These are phyloP conservation scores for Xylariaceae sp. DNA, from an alignment of 2,329 filamentous ascomycete species.

Conservation along the genomic window DNA sequence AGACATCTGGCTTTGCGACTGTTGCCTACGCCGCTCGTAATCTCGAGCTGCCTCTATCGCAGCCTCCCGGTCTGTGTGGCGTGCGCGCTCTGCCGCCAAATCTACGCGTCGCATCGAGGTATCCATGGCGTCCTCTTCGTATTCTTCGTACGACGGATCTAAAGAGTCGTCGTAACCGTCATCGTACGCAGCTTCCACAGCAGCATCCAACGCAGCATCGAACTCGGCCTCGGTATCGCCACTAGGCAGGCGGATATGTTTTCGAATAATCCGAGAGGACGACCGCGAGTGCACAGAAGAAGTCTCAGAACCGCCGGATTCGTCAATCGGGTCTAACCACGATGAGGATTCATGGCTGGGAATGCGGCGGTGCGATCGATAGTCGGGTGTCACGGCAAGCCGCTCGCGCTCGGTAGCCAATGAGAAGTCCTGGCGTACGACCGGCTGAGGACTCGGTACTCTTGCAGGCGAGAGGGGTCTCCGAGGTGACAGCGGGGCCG, in stretches of 20 bases:
- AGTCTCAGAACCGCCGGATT: constrained; percentile 73
- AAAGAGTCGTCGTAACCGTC: constrained; percentile 73
- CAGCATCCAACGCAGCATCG: constrained; percentile 87
- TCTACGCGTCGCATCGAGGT: constrained; percentile 64
- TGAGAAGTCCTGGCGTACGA: constrained; percentile 36
- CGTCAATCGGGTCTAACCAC: constrained; percentile 91
- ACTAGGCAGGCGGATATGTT: constrained; percentile 63
- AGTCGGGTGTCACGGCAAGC: constrained; percentile 19
- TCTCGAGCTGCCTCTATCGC: constrained; percentile 56
- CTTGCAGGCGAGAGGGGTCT: constrained; percentile 47
- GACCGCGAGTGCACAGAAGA: constrained; percentile 78
- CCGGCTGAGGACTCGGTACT: constrained; percentile 31
- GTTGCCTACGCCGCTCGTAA: constrained; percentile 48
- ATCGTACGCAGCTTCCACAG: constrained; percentile 93
- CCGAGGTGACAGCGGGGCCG: constrained; percentile 64
- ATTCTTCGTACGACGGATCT: constrained; percentile 40
- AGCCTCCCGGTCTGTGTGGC: constrained; percentile 67
- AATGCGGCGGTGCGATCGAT: constrained; percentile 46
- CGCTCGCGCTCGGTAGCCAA: constrained; percentile 27
- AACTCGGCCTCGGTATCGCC: constrained; percentile 82
- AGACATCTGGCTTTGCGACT: constrained; percentile 37
- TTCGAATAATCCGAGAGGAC: constrained; percentile 64
- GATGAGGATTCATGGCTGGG: constrained; percentile 77
- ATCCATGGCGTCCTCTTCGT: constrained; percentile 43
- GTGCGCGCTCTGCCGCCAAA: constrained; percentile 68